These are phyloP conservation scores for Coemansia sp. DNA, from an alignment of 192 early-diverging fungal species.

Conservation along the genomic window DNA sequence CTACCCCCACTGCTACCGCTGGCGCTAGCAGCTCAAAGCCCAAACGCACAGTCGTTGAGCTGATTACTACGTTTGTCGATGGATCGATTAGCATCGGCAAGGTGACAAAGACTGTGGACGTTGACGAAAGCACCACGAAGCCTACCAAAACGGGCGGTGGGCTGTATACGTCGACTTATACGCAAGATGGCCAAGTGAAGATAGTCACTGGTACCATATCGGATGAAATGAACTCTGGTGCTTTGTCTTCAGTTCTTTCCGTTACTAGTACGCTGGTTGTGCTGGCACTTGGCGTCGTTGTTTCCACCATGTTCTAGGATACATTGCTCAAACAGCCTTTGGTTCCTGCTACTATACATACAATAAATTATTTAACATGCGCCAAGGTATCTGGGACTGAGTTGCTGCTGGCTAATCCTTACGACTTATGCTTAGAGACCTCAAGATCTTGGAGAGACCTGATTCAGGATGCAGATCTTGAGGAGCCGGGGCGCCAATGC, in stretches of 20 bases:
- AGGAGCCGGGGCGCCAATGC: constrained; percentile 26
- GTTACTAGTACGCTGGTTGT: background rate
- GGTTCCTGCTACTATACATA: background rate
- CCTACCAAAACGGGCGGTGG: background rate
- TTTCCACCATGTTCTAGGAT: background rate
- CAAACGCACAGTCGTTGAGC: constrained; percentile 27
- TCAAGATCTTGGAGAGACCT: constrained; percentile 26
- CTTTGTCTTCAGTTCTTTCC: background rate
- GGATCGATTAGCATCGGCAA: constrained; percentile 14
- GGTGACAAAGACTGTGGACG: constrained; percentile 16
- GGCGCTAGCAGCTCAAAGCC: background rate
- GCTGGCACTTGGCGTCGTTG: background rate
- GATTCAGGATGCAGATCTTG: constrained; percentile 29
- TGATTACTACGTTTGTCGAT: constrained; percentile 35
- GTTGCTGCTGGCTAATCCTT: constrained; percentile 4
- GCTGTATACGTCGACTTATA: constrained; percentile 28
- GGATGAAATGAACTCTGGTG: background rate
- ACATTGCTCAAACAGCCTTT: background rate
- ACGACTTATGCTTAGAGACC: constrained; percentile 12
- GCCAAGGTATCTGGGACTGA: background rate
- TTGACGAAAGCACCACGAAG: background rate
- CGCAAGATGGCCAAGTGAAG: constrained; percentile 25
- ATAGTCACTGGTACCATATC: constrained; percentile 22
- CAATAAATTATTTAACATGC: background rate
- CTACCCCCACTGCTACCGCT: background rate